A percentile compares a stretch with the other conserved stretches of the same genome.
Conservation (phyloP, 441 rosid genomes). For the Bruguiera hainesii region DNA sequence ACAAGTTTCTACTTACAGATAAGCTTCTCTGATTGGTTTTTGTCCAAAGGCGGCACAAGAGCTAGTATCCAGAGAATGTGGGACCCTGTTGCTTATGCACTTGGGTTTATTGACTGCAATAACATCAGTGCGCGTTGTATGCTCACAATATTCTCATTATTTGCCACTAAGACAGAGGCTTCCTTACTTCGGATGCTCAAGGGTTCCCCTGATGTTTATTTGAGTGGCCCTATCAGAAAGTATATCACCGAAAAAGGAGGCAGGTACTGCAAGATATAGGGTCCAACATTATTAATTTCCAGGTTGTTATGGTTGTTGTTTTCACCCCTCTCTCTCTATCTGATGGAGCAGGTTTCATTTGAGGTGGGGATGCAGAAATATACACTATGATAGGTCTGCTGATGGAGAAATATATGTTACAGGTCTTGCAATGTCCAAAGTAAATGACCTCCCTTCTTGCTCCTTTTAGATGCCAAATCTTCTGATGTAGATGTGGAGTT, state of each 20-base stretch:
- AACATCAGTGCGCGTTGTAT: conserved; percentile 99
- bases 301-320: not conserved
- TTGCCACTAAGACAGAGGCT: conserved; percentile 98
- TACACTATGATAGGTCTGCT: conserved; percentile 61
- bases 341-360: conserved; percentile 80
- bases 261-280: conserved; percentile 43
- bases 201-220: conserved; percentile 94
- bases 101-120: conserved; percentile 97
- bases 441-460: conserved; percentile 30
- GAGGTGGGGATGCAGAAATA: conserved; percentile 98
- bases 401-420: conserved; percentile 67
- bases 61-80: conserved; percentile 94
- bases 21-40: conserved; percentile 96
- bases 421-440: conserved; percentile 89
- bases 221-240: conserved; percentile 92
- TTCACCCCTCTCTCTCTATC: not conserved
- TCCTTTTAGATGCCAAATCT: conserved; percentile 1
- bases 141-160: conserved; percentile 97
- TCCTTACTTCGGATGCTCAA: conserved; percentile 96
- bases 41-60: conserved; percentile 96
- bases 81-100: conserved; percentile 99
- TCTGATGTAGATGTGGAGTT: not conserved
- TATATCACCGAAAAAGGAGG: conserved; percentile 90
- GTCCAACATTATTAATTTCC: not conserved
- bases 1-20: conserved; percentile 44